Evolutionary conservation across 2,329 filamentous ascomycete genomes (phyloP), one percentile per base, ranked within the genome.

Genomic region (Penicillium sp.): DNA sequence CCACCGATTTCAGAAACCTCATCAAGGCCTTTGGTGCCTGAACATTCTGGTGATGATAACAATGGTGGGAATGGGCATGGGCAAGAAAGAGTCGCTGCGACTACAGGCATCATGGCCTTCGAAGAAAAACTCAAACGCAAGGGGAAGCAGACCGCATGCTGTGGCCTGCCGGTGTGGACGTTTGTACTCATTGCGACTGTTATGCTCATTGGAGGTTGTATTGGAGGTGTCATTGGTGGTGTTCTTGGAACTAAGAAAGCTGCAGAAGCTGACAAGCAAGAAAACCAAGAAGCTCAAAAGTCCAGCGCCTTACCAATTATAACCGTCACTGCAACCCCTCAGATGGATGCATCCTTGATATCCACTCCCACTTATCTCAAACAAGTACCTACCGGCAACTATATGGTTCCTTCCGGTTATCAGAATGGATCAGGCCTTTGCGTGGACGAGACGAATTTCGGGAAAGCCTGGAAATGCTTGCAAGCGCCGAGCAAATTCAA

Each of bases 171-270:
- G 0, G 67, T 84, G 48, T 83, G 81, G 72, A 75, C 77, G 3
- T 64, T 84, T n/a, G 72, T 79, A 27, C 67, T 82, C 6, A 66
- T 82, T 9, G 71, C 75, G 4, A 70, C 80, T 9, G 65, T 81
- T 3, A 69, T 84, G 54, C 62, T 83, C 15, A 69, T 84, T 15
- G 80, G 79, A 42, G 77, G 78, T 33, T 75, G 81, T 29, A 74
- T 84, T 43, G 83, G 82, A 51, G 82, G 80, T 54, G 78, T 81
- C 6, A 79, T 85, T 64, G 83, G 83, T 5, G 81, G 81, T 38
- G 73, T 84, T 25, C 67, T 84, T 51, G 80, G 79, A 15, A 81
- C 79, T 38, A 73, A 70, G 54, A 73, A 71, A 61, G 74, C 70
- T 7, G 70, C 70, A 29, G 68, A 66, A 43, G 65, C 69, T 51